A percentile compares a stretch with the other conserved stretches of the same genome.
Conservation (phyloP, 2,329 filamentous ascomycete species). For the Neurospora sp. region DNA sequence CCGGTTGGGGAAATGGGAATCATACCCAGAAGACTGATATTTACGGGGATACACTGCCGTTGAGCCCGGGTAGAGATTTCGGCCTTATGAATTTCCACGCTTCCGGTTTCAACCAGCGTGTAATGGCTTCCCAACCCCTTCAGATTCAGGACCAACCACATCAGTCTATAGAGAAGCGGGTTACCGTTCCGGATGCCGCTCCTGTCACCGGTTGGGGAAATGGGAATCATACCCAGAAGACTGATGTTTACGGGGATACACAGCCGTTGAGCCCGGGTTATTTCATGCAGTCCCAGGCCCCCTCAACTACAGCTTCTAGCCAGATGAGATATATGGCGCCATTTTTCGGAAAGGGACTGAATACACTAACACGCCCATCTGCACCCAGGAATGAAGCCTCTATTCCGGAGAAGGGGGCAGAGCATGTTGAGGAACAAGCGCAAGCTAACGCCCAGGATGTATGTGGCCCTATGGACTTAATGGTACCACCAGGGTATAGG, state of each 20-base stretch:
- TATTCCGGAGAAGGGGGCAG: not conserved
- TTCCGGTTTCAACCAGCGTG: conserved; percentile 6
- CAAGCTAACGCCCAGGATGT: not conserved
- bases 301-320: conserved; percentile 42
- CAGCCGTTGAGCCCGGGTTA: not conserved
- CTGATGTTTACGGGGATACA: not conserved
- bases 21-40: not conserved
- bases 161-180: conserved; percentile 23
- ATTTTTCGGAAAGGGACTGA: conserved; percentile 45
- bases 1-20: not conserved
- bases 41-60: not conserved
- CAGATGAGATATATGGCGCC: conserved; percentile 42
- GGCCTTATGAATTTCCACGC: conserved; percentile 19
- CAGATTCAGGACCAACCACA: conserved; percentile 13
- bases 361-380: conserved; percentile 38
- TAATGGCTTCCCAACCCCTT: conserved; percentile 10
- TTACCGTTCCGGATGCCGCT: conserved; percentile 41
- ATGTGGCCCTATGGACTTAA: not conserved
- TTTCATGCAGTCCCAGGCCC: conserved; percentile 36
- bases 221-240: not conserved
- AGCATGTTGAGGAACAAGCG: conserved; percentile 2
- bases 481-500: not conserved
- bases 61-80: conserved; percentile 27
- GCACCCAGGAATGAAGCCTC: conserved; percentile 9
- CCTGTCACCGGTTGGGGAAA: not conserved